Evolutionary conservation across 2,329 filamentous ascomycete species (phyloP).

Genomic region (Tothia fuscella): DNA sequence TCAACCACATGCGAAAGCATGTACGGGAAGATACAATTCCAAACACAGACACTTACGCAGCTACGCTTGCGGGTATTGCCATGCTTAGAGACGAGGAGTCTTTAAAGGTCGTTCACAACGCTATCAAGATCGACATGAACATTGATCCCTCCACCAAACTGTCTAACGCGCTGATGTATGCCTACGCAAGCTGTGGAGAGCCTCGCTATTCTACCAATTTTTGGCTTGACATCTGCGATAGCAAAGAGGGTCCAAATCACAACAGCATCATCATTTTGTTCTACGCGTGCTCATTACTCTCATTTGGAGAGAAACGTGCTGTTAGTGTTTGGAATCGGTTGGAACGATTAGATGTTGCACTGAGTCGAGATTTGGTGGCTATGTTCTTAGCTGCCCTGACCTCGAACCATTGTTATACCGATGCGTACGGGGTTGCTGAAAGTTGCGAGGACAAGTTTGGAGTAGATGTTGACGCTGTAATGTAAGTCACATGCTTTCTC

Average conservation of each 20-base stretch:
- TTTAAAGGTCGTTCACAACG: slow-evolving; percentile 72
- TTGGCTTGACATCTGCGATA: slow-evolving; percentile 75
- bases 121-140: slow-evolving; percentile 83
- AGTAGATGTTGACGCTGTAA: slow-evolving; percentile 3
- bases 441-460: slow-evolving; percentile 6
- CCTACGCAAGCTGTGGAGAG: slow-evolving; percentile 59
- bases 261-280: slow-evolving; percentile 72
- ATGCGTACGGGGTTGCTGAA: background rate
- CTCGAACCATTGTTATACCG: slow-evolving; percentile 35
- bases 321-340: slow-evolving; percentile 58
- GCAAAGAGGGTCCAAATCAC: slow-evolving; percentile 76
- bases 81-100: slow-evolving; percentile 47
- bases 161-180: slow-evolving; percentile 77
- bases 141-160: slow-evolving; percentile 66
- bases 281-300: slow-evolving; percentile 56
- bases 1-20: slow-evolving; percentile 87
- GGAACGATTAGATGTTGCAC: slow-evolving; percentile 61
- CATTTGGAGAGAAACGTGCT: slow-evolving; percentile 33
- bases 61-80: slow-evolving; percentile 66
- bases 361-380: slow-evolving; percentile 61
- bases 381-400: slow-evolving; percentile 69
- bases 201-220: slow-evolving; percentile 59
- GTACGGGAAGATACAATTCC: slow-evolving; percentile 52
- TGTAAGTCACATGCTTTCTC: slow-evolving; percentile 3
- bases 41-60: slow-evolving; percentile 60